phyloP scores from a whole-genome alignment of 164 flowering plant species.

The Vitis vinifera region DNA sequence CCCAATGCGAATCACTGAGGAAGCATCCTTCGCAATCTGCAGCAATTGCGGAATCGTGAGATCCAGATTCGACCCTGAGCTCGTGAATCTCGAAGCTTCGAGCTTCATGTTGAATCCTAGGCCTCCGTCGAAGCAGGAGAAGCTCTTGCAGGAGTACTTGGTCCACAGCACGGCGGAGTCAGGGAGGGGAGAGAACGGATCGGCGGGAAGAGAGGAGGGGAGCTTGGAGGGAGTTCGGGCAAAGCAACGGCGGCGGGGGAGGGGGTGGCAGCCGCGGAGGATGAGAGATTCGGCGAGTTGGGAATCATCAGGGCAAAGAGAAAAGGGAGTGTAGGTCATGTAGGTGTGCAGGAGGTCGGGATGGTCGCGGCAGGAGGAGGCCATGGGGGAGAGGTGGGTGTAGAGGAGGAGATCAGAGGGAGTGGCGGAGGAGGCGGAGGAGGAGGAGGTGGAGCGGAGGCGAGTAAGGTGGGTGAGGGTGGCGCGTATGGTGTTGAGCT shows the following conservation, averaged over 20 bases:
- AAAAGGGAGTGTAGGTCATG: slow-evolving; percentile 81
- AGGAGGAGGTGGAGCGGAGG: slow-evolving; percentile 32
- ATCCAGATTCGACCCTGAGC: slow-evolving; percentile 52
- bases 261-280: slow-evolving; percentile 90
- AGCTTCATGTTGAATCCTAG: slow-evolving; percentile 52
- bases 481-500: slow-evolving; percentile 84
- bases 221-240: slow-evolving; percentile 43
- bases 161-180: slow-evolving; percentile 55
- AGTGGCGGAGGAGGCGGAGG: slow-evolving; percentile 20
- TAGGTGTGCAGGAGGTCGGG: slow-evolving; percentile 76
- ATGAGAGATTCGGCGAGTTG: slow-evolving; percentile 67
- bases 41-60: slow-evolving; percentile 55
- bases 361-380: slow-evolving; percentile 76
- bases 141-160: slow-evolving; percentile 51
- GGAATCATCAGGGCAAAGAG: slow-evolving; percentile 61
- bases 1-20: slow-evolving; percentile 60
- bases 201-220: slow-evolving; percentile 35
- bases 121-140: slow-evolving; percentile 41
- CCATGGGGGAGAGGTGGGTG: slow-evolving; percentile 71
- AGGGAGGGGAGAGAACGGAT: slow-evolving; percentile 50
- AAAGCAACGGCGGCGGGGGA: slow-evolving; percentile 95
- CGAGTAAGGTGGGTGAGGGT: slow-evolving; percentile 79
- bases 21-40: slow-evolving; percentile 37
- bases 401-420: slow-evolving; percentile 80
- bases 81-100: slow-evolving; percentile 43